These are phyloP conservation scores for Fusarium tjaetaba DNA, from an alignment of 2,329 filamentous ascomycete genomes.

Conservation along the genomic window DNA sequence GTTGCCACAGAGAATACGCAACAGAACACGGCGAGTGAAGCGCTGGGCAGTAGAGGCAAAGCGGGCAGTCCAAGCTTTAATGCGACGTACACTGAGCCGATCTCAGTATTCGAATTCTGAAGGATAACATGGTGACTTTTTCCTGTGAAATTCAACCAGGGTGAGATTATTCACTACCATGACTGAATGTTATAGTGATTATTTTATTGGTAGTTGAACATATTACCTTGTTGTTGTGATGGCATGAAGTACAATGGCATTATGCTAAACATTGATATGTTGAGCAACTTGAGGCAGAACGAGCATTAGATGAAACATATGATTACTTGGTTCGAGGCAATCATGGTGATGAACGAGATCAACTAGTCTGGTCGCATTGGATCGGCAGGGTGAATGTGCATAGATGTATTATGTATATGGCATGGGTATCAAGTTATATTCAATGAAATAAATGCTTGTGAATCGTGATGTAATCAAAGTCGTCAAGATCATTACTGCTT, in stretches of 20 bases:
- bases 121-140: neutral
- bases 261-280: neutral
- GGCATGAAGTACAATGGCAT: constrained; percentile 1
- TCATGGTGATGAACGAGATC: neutral
- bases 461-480: neutral
- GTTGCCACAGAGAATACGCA: constrained; percentile 16
- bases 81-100: constrained; percentile 48
- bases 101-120: constrained; percentile 34
- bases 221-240: neutral
- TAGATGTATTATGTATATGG: neutral
- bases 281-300: constrained; percentile 17
- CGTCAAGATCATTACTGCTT: constrained; percentile 34
- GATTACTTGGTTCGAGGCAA: neutral
- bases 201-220: neutral
- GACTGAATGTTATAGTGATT: neutral
- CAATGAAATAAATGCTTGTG: neutral
- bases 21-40: constrained; percentile 44
- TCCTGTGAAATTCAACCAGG: neutral
- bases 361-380: neutral
- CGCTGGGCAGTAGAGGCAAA: constrained; percentile 50
- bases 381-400: neutral
- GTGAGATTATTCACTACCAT: neutral
- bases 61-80: constrained; percentile 46
- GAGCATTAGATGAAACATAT: neutral
- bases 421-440: constrained; percentile 31